Base-by-base conservation (phyloP, 345 rosid genomes). In the Populus pruinosa region DNA sequence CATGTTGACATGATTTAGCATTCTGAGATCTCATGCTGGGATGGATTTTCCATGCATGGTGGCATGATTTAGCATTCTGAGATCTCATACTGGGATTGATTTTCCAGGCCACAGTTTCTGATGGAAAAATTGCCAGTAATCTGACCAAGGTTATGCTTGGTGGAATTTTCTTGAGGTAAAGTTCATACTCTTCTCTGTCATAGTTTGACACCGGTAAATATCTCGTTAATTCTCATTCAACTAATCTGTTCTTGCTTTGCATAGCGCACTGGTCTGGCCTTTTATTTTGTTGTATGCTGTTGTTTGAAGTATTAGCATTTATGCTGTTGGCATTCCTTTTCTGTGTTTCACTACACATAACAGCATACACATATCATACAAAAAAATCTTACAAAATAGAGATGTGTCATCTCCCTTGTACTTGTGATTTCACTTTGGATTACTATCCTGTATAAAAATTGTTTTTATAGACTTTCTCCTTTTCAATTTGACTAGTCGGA, bases 121-220 rank as follows among this genome's bases (percentile, higher is more conserved):
- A 92, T 77, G 99, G 98, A 77, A 94, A 91, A 81, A 82, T 49
- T 76, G 89, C 93, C 66, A 92, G 85, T 76, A 87, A 87, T 80
- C 87, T 94, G 91, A 92, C 98, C 20, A 93, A 82, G 79, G 85
- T 93, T 79, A 75, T 84, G 87, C 78, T 96, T 67, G 91, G 93
- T 74, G 99, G 99, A 61, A 77, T 93, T 50, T 96, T 96, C 85
- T 83, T 96, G 80, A 93, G 99, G 99, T 93, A 82, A 85, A 41
- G 8, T 78, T 82, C 49, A 33, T 67, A 59, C 27, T 53, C 31
- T 18, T 25, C 11, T 56, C 63, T 38, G 47, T 5, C 10, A 7
- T 16, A 5, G 44, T 8, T 33, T 70, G 27, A 31, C 50, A 4
- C 25, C 47, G 12, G 49, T 43, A 59, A 63, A 61, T 61, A 36